These are phyloP conservation scores for Jamesozyma spencerorum DNA, from an alignment of 805 yeast genomes.

Conservation along the genomic window DNA sequence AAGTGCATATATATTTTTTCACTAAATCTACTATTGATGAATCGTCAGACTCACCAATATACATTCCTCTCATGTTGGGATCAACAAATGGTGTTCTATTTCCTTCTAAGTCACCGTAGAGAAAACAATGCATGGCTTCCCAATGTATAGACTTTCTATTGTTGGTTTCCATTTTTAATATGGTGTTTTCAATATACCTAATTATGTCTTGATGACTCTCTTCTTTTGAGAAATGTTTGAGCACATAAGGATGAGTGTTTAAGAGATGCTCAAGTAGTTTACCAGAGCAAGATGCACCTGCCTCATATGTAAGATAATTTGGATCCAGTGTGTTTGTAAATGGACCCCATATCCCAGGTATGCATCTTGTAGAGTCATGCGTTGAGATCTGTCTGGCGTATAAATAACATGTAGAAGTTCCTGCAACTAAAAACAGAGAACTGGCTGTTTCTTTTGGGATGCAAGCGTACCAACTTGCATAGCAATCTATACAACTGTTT, in stretches of 20 bases:
- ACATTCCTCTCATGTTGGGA: conserved; percentile 39
- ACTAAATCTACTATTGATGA: conserved; percentile 29
- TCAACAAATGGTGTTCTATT: conserved; percentile 50
- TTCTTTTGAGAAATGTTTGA: conserved; percentile 12
- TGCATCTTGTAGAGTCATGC: not conserved
- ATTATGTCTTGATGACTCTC: conserved; percentile 10
- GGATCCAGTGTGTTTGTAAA: conserved; percentile 32
- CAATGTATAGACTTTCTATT: conserved; percentile 18
- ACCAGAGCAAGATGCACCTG: conserved; percentile 55
- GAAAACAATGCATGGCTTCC: conserved; percentile 32
- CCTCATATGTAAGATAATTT: conserved; percentile 35
- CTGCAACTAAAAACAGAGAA: conserved; percentile 45
- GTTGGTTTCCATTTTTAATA: conserved; percentile 10
- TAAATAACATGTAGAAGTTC: conserved; percentile 52
- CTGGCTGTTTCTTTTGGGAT: conserved; percentile 18
- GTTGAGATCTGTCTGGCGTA: conserved; percentile 17
- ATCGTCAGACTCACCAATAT: conserved; percentile 40
- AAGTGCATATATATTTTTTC: conserved; percentile 35
- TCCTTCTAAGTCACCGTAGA: conserved; percentile 50
- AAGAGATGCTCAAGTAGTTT: conserved; percentile 41
- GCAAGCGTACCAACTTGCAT: conserved; percentile 44
- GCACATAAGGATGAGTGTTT: conserved; percentile 32
- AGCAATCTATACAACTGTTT: conserved; percentile 52
- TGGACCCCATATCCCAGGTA: conserved; percentile 56
- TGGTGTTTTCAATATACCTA: conserved; percentile 15